Evolutionary conservation across 352 stramenopile genomes (phyloP).

Genomic region (Phytophthora europaea): DNA sequence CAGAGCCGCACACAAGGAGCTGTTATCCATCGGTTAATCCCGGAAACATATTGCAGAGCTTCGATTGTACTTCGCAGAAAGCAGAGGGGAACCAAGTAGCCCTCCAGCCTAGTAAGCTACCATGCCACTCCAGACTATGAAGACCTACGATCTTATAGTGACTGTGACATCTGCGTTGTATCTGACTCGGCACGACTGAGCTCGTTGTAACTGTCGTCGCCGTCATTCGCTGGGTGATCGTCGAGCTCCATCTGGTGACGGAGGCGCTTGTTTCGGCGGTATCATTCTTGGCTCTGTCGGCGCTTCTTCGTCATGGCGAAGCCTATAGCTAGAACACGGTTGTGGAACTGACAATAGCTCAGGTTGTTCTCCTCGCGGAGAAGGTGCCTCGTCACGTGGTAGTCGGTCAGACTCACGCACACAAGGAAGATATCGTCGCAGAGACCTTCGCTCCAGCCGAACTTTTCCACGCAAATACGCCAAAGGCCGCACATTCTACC

Average conservation of each 20-base stretch:
- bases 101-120: too few species aligned
- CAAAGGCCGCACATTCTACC: not conserved
- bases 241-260: not conserved
- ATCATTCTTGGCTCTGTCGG: not conserved
- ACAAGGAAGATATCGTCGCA: not conserved
- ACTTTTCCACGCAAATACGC: not conserved
- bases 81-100: too few species aligned
- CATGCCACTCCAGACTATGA: too few species aligned
- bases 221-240: not conserved
- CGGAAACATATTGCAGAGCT: too few species aligned
- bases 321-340: not conserved
- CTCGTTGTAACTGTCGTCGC: too few species aligned
- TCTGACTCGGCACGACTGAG: too few species aligned
- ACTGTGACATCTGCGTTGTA: too few species aligned
- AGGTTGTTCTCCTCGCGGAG: not conserved
- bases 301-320: not conserved
- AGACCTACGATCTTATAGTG: too few species aligned
- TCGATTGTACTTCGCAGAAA: too few species aligned
- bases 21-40: too few species aligned
- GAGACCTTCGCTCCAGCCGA: not conserved
- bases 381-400: not conserved
- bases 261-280: not conserved
- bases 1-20: too few species aligned
- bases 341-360: not conserved
- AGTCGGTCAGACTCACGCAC: not conserved